Evolutionary conservation across 1,284 basidiomycete species (phyloP).

Genomic region (Ceratobasidium sp.): DNA sequence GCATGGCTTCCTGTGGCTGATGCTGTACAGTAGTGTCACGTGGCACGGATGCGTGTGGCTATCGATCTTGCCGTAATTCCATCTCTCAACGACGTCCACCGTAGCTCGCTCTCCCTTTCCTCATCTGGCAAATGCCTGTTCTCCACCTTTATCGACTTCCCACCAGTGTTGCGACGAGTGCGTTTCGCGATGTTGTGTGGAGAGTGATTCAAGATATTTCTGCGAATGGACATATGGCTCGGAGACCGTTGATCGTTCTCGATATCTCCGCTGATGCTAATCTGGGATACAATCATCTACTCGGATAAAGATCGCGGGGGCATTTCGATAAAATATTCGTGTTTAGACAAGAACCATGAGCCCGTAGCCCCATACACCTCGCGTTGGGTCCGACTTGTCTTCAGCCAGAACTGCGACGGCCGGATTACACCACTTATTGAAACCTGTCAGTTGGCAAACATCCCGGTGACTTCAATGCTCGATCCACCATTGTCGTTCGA

Average conservation of each 20-base stretch:
- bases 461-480: background rate
- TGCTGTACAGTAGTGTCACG: too few relatives aligned
- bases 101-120: too few relatives aligned
- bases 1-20: too few relatives aligned
- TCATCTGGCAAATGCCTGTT: too few relatives aligned
- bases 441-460: constrained; percentile 15
- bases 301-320: background rate
- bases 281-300: constrained; percentile 8
- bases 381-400: constrained; percentile 16
- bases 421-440: background rate
- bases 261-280: constrained; percentile 7
- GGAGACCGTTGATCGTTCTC: background rate
- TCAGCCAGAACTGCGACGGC: background rate
- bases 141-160: constrained; percentile 12
- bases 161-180: constrained; percentile 16
- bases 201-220: background rate
- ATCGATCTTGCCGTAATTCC: too few relatives aligned
- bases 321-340: constrained; percentile 6
- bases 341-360: constrained; percentile 16
- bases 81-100: too few relatives aligned
- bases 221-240: background rate
- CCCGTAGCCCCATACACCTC: constrained; percentile 37
- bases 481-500: constrained; percentile 3
- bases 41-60: too few relatives aligned
- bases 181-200: constrained; percentile 11